Percentiles rank a stretch among this genome's conserved stretches.
phyloP scores from a whole-genome alignment of 495 filamentous ascomycete species.

The Chaetomium tenue region DNA sequence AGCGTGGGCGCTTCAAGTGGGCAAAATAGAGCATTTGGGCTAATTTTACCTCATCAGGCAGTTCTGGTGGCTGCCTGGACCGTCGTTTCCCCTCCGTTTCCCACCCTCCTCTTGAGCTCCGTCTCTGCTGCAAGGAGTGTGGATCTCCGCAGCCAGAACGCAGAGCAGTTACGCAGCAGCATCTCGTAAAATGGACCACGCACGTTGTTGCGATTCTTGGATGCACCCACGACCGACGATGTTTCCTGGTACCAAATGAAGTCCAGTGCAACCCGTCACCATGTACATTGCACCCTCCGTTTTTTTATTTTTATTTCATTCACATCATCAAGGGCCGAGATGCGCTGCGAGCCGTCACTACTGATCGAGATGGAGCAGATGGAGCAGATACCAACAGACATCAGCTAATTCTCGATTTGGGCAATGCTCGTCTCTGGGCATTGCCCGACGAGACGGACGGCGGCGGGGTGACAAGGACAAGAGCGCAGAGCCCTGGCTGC shows the following conservation, averaged over 20 bases:
- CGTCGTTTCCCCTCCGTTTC: conserved; percentile 1
- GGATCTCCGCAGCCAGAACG: neutral
- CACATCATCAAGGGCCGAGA: too few relatives aligned
- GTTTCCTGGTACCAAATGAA: neutral
- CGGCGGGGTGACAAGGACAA: neutral
- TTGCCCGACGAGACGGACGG: neutral
- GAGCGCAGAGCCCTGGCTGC: neutral
- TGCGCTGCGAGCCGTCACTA: too few relatives aligned
- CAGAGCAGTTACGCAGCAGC: neutral
- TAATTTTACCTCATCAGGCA: conserved; percentile 17
- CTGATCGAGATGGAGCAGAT: neutral
- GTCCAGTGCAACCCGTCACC: too few relatives aligned
- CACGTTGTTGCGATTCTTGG: neutral
- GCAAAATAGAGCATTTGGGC: conserved; percentile 16
- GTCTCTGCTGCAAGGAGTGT: too few relatives aligned
- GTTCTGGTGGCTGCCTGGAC: neutral
- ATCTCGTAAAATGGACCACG: conserved; percentile 16
- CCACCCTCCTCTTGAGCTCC: neutral
- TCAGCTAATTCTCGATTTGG: neutral
- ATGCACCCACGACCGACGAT: neutral
- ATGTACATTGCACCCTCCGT: neutral
- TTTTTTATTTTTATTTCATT: neutral
- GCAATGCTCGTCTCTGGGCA: neutral
- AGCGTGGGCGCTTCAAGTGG: conserved; percentile 5
- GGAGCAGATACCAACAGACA: neutral